Conservation (phyloP, 768 basidiomycete species). For the Pleurotus giganteus region DNA sequence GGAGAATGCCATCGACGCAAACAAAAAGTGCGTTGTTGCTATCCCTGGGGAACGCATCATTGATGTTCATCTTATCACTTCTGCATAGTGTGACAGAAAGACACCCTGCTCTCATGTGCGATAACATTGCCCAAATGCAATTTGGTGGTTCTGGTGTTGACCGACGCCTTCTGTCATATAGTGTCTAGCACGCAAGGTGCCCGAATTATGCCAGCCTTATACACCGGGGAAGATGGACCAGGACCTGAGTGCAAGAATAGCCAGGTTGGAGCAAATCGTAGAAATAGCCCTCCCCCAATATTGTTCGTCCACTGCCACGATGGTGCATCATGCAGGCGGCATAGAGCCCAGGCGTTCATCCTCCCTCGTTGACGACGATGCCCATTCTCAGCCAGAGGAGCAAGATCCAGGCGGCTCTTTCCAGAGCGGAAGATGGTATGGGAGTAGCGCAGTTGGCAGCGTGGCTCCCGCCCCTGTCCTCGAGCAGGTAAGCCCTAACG, state of each 20-base stretch:
- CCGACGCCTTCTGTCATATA: slow-evolving; percentile 26
- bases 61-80: slow-evolving; percentile 14
- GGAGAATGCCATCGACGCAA: slow-evolving; percentile 88
- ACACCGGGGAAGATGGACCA: slow-evolving; percentile 86
- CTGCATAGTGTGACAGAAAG: slow-evolving; percentile 80
- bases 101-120: slow-evolving; percentile 81
- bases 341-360: slow-evolving; percentile 33
- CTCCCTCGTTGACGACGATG: slow-evolving; percentile 62
- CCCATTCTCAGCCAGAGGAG: slow-evolving; percentile 70
- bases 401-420: slow-evolving; percentile 77
- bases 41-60: neutral
- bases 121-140: slow-evolving; percentile 13
- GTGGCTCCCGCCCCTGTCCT: slow-evolving; percentile 77
- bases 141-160: slow-evolving; percentile 12
- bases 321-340: slow-evolving; percentile 27
- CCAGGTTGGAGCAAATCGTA: slow-evolving; percentile 78
- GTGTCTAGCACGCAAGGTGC: slow-evolving; percentile 85
- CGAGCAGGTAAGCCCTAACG: slow-evolving; percentile 56
- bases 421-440: slow-evolving; percentile 85
- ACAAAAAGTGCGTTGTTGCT: slow-evolving; percentile 59
- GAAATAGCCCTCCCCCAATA: slow-evolving; percentile 79
- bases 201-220: slow-evolving; percentile 85
- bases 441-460: slow-evolving; percentile 80
- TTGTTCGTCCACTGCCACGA: slow-evolving; percentile 39
- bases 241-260: slow-evolving; percentile 70